These are phyloP conservation scores for Ceratocystis alfenasii DNA, from an alignment of 2,329 filamentous ascomycete species.

Conservation along the genomic window DNA sequence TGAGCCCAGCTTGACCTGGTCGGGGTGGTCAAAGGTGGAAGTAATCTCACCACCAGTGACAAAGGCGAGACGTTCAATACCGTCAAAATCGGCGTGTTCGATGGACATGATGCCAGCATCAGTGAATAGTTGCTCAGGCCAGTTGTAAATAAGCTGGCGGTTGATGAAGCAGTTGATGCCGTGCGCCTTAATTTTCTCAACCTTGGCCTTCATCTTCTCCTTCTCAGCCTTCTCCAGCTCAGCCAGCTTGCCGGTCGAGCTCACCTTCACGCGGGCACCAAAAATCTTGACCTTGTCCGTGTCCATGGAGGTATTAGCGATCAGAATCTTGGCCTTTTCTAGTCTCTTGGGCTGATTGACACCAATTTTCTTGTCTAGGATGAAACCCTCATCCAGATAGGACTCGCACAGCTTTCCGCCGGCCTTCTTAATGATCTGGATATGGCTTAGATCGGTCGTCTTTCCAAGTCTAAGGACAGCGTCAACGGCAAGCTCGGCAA, in stretches of 20 bases:
- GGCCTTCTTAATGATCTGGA: slow-evolving; percentile 99
- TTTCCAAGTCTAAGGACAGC: slow-evolving; percentile 82
- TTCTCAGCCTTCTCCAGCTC: slow-evolving; percentile 96
- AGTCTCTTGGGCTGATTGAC: slow-evolving; percentile 96
- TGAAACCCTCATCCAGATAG: slow-evolving; percentile 96
- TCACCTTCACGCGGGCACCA: slow-evolving; percentile 90
- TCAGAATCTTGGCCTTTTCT: slow-evolving; percentile 95
- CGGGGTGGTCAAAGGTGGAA: slow-evolving; percentile 94
- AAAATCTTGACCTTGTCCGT: slow-evolving; percentile 99
- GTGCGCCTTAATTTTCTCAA: slow-evolving; percentile 96
- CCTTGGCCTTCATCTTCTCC: slow-evolving; percentile 99
- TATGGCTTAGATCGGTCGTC: slow-evolving; percentile 88
- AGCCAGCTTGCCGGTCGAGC: slow-evolving; percentile 91
- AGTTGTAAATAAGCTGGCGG: slow-evolving; percentile 98
- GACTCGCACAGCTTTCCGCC: slow-evolving; percentile 96
- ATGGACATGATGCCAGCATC: slow-evolving; percentile 97
- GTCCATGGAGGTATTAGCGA: slow-evolving; percentile 98
- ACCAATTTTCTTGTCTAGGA: slow-evolving; percentile 97
- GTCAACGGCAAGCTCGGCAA: slow-evolving; percentile 78
- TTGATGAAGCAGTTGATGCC: slow-evolving; percentile 99
- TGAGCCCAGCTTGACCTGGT: slow-evolving; percentile 88
- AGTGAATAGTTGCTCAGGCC: slow-evolving; percentile 97
- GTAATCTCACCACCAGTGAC: slow-evolving; percentile 96
- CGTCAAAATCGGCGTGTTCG: slow-evolving; percentile 97
- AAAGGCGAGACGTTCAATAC: slow-evolving; percentile 84